Base-by-base conservation (phyloP, 306 rosid genomes). In the Hippophae rhamnoides region DNA sequence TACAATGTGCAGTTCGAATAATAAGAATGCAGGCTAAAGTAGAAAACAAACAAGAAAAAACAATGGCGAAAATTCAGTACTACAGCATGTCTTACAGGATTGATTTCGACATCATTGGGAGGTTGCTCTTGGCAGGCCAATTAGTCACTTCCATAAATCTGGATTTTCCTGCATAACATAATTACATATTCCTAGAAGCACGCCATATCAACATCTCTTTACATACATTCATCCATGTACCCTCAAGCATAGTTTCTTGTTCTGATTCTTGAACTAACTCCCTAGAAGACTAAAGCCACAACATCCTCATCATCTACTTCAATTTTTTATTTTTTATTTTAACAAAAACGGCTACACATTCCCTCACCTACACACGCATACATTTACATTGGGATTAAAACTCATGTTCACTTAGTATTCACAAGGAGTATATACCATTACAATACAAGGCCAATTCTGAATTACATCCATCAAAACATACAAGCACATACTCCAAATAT, bases 121-220 rank as follows among this genome's bases (percentile, higher is more conserved):
- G 96, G 85, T 63, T 79, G 79, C 67, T 87, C 96, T 72, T 90
- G 96, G 18, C 18, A 18, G 18, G 58, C 94, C 92, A 49, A 80
- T 81, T 64, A 90, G 47, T 96, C 97, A 90, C 70, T 69, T 85
- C 97, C 94, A 90, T 58, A 90, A 73, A 76, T 87, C 89, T 43
- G 97, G 97, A 69, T 90, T 87, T 72, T 90, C 94, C 95, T 87
- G 75, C 45, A 76, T 38, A 70, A 60, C 45, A 64, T 58, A 67
- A 75, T 48, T 27, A 54, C 6, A 7, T 43, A 57, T 61, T 63
- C 7, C 63, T 47, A 18, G 47, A 38, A 13, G 7, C 13, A 58
- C 25, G 18, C n/a, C 3, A 58, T 12, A 49, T 26, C 47, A 42
- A 8, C 9, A 6, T 12, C 44, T 9, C 50, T 31, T 50, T 18